Evolutionary conservation across 768 basidiomycete species (phyloP).

Genomic region (Steccherinum ochraceum): DNA sequence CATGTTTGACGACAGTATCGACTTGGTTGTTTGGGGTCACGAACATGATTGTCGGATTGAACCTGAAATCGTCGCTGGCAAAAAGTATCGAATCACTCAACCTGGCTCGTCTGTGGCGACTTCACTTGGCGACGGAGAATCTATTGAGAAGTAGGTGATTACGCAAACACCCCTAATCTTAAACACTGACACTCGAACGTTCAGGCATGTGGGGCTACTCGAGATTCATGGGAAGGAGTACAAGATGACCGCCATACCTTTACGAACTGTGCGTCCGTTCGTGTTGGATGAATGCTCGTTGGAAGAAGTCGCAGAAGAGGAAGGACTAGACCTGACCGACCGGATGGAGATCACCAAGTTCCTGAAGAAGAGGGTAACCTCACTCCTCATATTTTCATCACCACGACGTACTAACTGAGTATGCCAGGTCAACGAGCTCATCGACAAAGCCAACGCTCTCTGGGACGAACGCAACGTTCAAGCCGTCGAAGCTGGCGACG

Average conservation of each 20-base stretch:
- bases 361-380: conserved; percentile 59
- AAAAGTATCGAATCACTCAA: conserved; percentile 87
- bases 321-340: conserved; percentile 70
- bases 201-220: conserved; percentile 86
- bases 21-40: conserved; percentile 97
- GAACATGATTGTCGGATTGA: conserved; percentile 95
- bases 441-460: conserved; percentile 66
- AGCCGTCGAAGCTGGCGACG: conserved; percentile 57
- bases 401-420: too few relatives aligned
- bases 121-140: conserved; percentile 88
- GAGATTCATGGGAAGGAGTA: conserved; percentile 87
- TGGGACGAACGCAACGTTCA: conserved; percentile 72
- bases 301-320: conserved; percentile 70
- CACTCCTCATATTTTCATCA: conserved; percentile 3
- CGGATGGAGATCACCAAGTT: conserved; percentile 80
- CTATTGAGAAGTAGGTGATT: conserved; percentile 84
- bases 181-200: not conserved
- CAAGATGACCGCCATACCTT: conserved; percentile 74
- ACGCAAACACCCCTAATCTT: conserved; percentile 2
- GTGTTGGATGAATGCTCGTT: conserved; percentile 79
- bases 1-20: conserved; percentile 93
- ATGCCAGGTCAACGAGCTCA: conserved; percentile 69
- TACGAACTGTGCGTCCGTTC: conserved; percentile 92
- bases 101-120: conserved; percentile 96
- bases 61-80: conserved; percentile 88